Percentiles rank a stretch among this genome's conserved stretches.
phyloP scores from a whole-genome alignment of 441 rosid genomes.

The Hura crepitans region DNA sequence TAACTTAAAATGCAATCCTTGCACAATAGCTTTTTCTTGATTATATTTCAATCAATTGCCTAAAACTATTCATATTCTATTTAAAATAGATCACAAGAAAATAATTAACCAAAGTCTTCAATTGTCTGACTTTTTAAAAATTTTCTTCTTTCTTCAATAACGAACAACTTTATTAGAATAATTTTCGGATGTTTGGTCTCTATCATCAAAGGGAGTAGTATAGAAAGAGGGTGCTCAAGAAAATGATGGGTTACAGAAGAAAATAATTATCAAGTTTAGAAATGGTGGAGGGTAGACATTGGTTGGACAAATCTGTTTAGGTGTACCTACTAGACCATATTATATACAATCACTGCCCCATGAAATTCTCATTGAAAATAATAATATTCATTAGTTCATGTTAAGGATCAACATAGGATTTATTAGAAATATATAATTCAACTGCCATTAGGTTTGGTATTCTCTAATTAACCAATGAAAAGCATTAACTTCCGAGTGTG shows the following conservation, averaged over 20 bases:
- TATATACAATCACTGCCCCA: background rate
- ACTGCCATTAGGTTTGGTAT: slow-evolving; percentile 11
- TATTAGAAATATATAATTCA: slow-evolving; percentile 9
- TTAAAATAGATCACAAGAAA: background rate
- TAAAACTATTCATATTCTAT: background rate
- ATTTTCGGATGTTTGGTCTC: background rate
- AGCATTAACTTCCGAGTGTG: background rate
- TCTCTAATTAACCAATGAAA: slow-evolving; percentile 3
- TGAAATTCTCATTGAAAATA: background rate
- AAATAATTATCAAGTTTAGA: slow-evolving; percentile 3
- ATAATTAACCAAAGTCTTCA: background rate
- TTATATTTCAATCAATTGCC: background rate
- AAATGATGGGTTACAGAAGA: slow-evolving; percentile 6
- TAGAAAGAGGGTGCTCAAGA: background rate
- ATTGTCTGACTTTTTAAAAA: background rate
- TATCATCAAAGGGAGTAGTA: background rate
- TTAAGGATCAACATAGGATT: slow-evolving; percentile 6
- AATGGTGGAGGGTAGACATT: slow-evolving; percentile 10
- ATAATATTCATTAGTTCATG: background rate
- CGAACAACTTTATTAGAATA: background rate
- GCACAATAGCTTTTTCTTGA: background rate
- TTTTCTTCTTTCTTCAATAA: background rate
- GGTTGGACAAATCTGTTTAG: slow-evolving; percentile 19
- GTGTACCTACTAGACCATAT: slow-evolving; percentile 23
- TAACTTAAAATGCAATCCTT: background rate